Evolutionary conservation across 805 yeast genomes (phyloP).

Genomic region (Candida peoriensis): DNA sequence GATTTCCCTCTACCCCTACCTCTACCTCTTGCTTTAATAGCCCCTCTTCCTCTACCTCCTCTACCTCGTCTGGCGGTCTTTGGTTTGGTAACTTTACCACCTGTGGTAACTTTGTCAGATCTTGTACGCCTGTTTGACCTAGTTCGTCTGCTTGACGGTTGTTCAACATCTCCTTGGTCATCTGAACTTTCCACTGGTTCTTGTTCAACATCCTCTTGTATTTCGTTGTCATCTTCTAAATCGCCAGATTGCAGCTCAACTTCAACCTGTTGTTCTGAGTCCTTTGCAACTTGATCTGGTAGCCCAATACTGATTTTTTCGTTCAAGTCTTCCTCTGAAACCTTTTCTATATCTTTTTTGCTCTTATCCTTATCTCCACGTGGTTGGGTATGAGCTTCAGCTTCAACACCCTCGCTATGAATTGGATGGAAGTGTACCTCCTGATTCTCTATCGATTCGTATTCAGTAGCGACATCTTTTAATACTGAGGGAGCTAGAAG

Average conservation of each 20-base stretch:
- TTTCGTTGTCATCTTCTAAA: background rate
- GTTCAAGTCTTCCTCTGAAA: slow-evolving; percentile 4
- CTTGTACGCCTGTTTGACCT: slow-evolving; percentile 3
- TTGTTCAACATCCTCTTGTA: background rate
- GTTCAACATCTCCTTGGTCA: too few species aligned
- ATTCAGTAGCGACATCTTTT: slow-evolving; percentile 12
- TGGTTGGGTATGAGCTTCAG: slow-evolving; percentile 2
- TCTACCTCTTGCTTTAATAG: too few species aligned
- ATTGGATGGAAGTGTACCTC: background rate
- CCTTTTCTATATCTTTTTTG: slow-evolving; percentile 1
- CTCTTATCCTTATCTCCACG: slow-evolving; percentile 4
- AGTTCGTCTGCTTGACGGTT: background rate
- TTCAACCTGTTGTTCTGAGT: background rate
- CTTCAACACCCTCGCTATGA: slow-evolving; percentile 1
- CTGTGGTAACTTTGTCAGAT: background rate
- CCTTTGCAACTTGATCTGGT: background rate
- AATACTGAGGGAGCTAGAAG: slow-evolving; percentile 2
- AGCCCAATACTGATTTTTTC: background rate
- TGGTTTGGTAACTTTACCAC: background rate
- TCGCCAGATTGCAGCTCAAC: background rate
- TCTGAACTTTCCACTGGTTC: background rate
- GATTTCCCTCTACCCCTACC: background rate
- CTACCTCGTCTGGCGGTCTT: slow-evolving; percentile 6
- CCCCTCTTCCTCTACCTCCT: slow-evolving; percentile 1
- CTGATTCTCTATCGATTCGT: slow-evolving; percentile 12